A percentile compares a stretch with the other conserved stretches of the same genome.
phyloP scores from a whole-genome alignment of 208 protist genomes.

The Phytomonas sp. region DNA sequence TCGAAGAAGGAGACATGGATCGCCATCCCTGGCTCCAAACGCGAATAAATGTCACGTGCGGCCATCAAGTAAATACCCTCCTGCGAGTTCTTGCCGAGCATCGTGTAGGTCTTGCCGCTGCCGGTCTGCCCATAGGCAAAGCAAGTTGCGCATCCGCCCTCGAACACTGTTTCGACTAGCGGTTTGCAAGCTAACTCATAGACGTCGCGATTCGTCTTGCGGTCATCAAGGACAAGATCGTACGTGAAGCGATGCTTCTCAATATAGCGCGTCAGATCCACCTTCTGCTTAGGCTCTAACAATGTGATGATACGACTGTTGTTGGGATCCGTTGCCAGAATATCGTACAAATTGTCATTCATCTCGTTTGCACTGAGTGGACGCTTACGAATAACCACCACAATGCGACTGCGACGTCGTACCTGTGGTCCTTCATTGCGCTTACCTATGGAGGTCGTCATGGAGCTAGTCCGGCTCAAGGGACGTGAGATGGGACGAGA shows the following conservation, averaged over 20 bases:
- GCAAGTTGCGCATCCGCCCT: slow-evolving; percentile 85
- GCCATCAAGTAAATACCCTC: slow-evolving; percentile 76
- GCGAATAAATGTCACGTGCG: slow-evolving; percentile 64
- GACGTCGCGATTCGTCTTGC: slow-evolving; percentile 83
- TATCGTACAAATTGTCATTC: slow-evolving; percentile 75
- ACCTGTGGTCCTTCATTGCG: slow-evolving; percentile 20
- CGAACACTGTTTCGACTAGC: slow-evolving; percentile 88
- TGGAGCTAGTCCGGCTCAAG: slow-evolving; percentile 44
- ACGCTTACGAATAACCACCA: slow-evolving; percentile 86
- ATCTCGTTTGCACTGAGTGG: slow-evolving; percentile 79
- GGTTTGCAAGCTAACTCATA: slow-evolving; percentile 86
- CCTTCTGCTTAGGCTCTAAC: slow-evolving; percentile 87
- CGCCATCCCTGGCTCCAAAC: slow-evolving; percentile 46
- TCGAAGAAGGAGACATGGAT: slow-evolving; percentile 81
- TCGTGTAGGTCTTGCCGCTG: slow-evolving; percentile 90
- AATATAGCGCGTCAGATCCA: slow-evolving; percentile 95
- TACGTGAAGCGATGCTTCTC: slow-evolving; percentile 95
- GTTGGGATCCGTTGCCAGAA: slow-evolving; percentile 81
- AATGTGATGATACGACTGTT: slow-evolving; percentile 72
- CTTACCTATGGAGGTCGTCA: slow-evolving; percentile 30
- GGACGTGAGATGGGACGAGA: slow-evolving; percentile 38
- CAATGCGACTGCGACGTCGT: slow-evolving; percentile 70
- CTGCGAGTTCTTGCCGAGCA: slow-evolving; percentile 85
- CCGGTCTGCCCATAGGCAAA: slow-evolving; percentile 92
- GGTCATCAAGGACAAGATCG: slow-evolving; percentile 93